Evolutionary conservation across 495 filamentous ascomycete genomes (phyloP), one percentile per base, ranked within the genome.

Genomic region (Cetradonia linearis): DNA sequence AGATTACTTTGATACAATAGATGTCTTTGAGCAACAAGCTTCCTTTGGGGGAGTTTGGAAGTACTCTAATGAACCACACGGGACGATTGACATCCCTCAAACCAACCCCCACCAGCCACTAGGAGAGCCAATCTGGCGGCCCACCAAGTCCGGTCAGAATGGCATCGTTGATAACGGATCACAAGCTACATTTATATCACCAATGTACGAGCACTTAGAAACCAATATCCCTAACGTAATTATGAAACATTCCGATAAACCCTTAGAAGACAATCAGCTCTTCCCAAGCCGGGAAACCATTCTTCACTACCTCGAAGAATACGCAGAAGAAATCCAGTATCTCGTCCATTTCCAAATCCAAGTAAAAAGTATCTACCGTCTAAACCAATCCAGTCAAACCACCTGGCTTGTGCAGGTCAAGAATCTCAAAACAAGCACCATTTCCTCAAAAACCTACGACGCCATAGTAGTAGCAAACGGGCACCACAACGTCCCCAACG

Each of bases 11-110:
- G 70, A 81, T 11, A 78, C 68, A 31, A 86, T 96, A 58, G 82
- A 83, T 64, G 74, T 96, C 52, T 93, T 84, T 66, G 92, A 97
- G 67, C 89, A 94, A 70, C 84, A 88, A 62, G 72, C 72, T 53
- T 77, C 80, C 14, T 78, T 83, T 6, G 91, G 89, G 55, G 92
- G 92, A 5, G 81, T 88, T 6, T 97, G 92, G 92, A 85, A 93
- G 65, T 87, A 79, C 49, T 63, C 67, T 28, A 48, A 74, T 2
- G 60, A 68, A 18, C 48, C 52, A 4, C 23, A 37, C 10, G 48
- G 37, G 14, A 40, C 36, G 33, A 40, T 59, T 6, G 46, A 58
- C 14, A 68, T 78, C 10, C 76, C 77, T 5, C 74, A 78, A 59
- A 66, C 73, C 9, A 70, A 73, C 61, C 76, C 78, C 13, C 65